phyloP scores from a whole-genome alignment of 345 rosid species.

The Eucalyptus grandis region DNA sequence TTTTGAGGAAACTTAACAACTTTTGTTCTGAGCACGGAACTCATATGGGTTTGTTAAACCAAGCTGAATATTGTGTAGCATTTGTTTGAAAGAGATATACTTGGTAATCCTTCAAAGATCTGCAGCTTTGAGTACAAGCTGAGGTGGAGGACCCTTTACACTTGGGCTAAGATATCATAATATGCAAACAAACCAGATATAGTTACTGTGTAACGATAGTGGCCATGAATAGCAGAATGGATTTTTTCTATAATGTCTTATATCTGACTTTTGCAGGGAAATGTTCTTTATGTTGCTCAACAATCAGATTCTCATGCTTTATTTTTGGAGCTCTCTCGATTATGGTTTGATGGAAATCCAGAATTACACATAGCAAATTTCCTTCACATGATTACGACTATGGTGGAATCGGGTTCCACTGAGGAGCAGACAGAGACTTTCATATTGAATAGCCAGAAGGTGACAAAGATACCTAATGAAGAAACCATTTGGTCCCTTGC shows the following conservation, averaged over 20 bases:
- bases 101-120: neutral
- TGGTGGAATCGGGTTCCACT: conserved; percentile 62
- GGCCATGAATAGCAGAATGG: neutral
- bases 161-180: neutral
- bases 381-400: conserved; percentile 73
- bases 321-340: conserved; percentile 75
- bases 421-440: conserved; percentile 73
- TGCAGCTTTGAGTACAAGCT: neutral
- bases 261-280: conserved; percentile 38
- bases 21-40: neutral
- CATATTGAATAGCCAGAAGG: conserved; percentile 67
- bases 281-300: conserved; percentile 43
- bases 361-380: conserved; percentile 80
- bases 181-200: neutral
- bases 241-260: neutral
- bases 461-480: conserved; percentile 46
- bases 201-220: neutral
- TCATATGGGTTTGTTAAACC: neutral
- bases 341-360: conserved; percentile 61
- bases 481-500: conserved; percentile 61
- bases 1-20: neutral
- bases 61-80: neutral
- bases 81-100: neutral
- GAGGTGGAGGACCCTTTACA: neutral
- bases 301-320: conserved; percentile 53